Conservation (phyloP, 768 basidiomycete species). For the Xerocomellus chrysenteron region DNA sequence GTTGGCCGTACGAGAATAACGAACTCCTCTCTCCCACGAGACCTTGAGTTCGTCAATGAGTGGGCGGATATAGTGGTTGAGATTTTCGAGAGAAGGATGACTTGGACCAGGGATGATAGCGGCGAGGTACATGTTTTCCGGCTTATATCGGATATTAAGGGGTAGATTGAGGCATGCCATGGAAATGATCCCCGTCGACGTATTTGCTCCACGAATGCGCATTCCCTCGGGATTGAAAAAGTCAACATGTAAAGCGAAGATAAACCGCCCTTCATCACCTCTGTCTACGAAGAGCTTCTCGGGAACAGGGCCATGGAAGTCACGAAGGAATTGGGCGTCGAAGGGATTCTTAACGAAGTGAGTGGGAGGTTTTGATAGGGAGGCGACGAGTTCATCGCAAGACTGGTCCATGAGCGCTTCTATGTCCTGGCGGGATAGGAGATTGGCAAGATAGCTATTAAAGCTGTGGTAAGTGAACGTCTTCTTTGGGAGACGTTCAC, state of each 20-base stretch:
- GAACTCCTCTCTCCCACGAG: slow-evolving; percentile 33
- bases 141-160: slow-evolving; percentile 30
- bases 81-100: slow-evolving; percentile 30
- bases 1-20: slow-evolving; percentile 16
- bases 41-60: slow-evolving; percentile 35
- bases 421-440: too few relatives aligned
- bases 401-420: too few relatives aligned
- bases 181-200: slow-evolving; percentile 18
- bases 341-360: background rate
- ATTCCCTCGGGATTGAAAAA: slow-evolving; percentile 37
- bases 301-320: slow-evolving; percentile 24
- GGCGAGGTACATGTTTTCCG: slow-evolving; percentile 40
- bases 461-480: too few relatives aligned
- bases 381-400: too few relatives aligned
- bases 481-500: too few relatives aligned
- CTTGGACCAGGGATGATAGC: slow-evolving; percentile 39
- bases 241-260: slow-evolving; percentile 34
- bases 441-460: too few relatives aligned
- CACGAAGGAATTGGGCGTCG: background rate
- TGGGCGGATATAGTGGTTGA: slow-evolving; percentile 37
- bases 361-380: too few relatives aligned
- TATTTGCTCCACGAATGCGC: slow-evolving; percentile 22
- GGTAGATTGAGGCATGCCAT: slow-evolving; percentile 34
- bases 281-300: slow-evolving; percentile 6
- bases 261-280: slow-evolving; percentile 23